phyloP scores from a whole-genome alignment of 108 stramenopile species.

The Cyclostephanos tholiformis region DNA sequence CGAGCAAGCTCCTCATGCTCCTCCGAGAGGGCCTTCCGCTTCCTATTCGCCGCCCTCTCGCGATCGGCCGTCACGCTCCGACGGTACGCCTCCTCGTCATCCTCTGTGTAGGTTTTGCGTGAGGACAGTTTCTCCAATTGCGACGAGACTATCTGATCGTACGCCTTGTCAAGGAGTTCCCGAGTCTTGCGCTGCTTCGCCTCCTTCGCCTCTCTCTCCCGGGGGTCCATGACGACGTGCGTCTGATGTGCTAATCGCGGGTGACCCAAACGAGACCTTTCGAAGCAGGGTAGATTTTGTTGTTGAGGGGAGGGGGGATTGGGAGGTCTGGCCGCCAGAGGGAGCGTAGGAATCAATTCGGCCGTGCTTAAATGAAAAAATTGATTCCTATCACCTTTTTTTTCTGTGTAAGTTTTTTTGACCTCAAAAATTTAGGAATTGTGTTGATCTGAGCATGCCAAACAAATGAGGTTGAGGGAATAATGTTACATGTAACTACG shows the following conservation, averaged over 20 bases:
- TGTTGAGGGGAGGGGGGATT: too few relatives aligned
- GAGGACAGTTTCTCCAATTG: constrained; percentile 48
- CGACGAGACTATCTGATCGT: constrained; percentile 43
- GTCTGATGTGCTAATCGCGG: not conserved
- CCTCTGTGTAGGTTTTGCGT: constrained; percentile 45
- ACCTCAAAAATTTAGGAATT: too few relatives aligned
- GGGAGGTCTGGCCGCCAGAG: too few relatives aligned
- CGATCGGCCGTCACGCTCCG: constrained; percentile 35
- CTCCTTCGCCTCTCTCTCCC: constrained; percentile 52
- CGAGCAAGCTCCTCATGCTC: constrained; percentile 53
- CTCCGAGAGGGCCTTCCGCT: constrained; percentile 47
- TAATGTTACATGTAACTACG: too few relatives aligned
- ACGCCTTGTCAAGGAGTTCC: constrained; percentile 52
- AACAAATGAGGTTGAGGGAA: too few relatives aligned
- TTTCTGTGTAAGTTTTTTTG: too few relatives aligned
- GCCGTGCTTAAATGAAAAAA: too few relatives aligned
- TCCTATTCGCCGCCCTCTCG: constrained; percentile 43
- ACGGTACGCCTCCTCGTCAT: constrained; percentile 45
- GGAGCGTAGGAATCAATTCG: too few relatives aligned
- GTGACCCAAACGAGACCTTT: too few relatives aligned
- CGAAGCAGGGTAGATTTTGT: too few relatives aligned
- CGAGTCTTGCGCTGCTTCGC: constrained; percentile 40
- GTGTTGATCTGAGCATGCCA: too few relatives aligned
- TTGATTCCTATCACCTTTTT: too few relatives aligned
- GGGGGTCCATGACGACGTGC: constrained; percentile 45